These are phyloP conservation scores for Termitomyces sp. DNA, from an alignment of 1,284 basidiomycete genomes.

Conservation along the genomic window DNA sequence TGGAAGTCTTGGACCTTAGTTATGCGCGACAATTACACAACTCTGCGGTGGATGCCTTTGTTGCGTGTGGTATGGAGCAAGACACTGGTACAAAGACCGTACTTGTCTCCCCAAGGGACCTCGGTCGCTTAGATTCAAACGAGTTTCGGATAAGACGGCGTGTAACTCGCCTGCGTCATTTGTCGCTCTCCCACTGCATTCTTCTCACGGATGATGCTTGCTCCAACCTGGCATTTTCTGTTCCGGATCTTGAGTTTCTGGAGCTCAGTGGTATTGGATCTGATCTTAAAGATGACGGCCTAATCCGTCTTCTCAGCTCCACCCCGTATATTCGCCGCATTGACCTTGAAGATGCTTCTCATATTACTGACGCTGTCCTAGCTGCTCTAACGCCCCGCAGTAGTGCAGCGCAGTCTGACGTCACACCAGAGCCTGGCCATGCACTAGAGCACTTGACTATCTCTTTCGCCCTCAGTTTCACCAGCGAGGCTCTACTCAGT, in stretches of 20 bases:
- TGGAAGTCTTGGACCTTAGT: slow-evolving; percentile 82
- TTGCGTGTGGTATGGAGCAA: slow-evolving; percentile 42
- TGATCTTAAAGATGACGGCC: slow-evolving; percentile 63
- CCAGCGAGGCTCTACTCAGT: slow-evolving; percentile 55
- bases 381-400: slow-evolving; percentile 54
- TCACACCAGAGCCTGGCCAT: slow-evolving; percentile 45
- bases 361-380: slow-evolving; percentile 73
- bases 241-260: slow-evolving; percentile 75
- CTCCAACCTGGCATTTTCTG: slow-evolving; percentile 62
- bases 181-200: slow-evolving; percentile 73
- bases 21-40: slow-evolving; percentile 70
- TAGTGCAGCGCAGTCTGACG: neutral
- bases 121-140: slow-evolving; percentile 49
- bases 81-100: slow-evolving; percentile 34
- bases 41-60: slow-evolving; percentile 68
- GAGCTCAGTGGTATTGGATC: slow-evolving; percentile 77
- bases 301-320: slow-evolving; percentile 68
- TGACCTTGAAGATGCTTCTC: slow-evolving; percentile 80
- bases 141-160: slow-evolving; percentile 54
- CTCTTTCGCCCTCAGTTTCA: slow-evolving; percentile 62
- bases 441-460: slow-evolving; percentile 71
- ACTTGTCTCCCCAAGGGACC: slow-evolving; percentile 54
- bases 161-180: slow-evolving; percentile 69
- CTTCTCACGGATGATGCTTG: slow-evolving; percentile 73
- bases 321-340: slow-evolving; percentile 69